A percentile compares a stretch with the other conserved stretches of the same genome.
Evolutionary conservation across 768 basidiomycete genomes (phyloP).

Genomic region (Xerocomellus chrysenteron): DNA sequence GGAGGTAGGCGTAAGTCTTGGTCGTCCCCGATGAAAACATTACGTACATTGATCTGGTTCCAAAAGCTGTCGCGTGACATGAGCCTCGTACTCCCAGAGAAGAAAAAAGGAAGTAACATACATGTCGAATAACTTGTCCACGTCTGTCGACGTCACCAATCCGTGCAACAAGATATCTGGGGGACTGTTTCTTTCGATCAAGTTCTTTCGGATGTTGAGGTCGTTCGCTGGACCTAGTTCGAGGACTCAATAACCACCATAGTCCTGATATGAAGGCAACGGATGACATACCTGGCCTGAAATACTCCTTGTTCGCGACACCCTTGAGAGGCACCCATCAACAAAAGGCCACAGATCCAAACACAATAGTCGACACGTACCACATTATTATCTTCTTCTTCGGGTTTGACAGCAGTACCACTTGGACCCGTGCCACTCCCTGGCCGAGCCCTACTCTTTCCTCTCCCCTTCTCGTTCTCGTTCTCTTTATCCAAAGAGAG

Average conservation of each 20-base stretch:
- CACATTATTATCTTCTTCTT: slow-evolving; percentile 62
- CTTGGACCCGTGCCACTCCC: slow-evolving; percentile 8
- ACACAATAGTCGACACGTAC: slow-evolving; percentile 32
- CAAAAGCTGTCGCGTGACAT: slow-evolving; percentile 54
- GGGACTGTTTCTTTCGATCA: slow-evolving; percentile 77
- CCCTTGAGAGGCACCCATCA: slow-evolving; percentile 45
- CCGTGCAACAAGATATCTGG: slow-evolving; percentile 83
- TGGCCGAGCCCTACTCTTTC: slow-evolving; percentile 37
- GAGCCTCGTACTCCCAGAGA: not conserved
- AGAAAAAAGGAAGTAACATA: slow-evolving; percentile 36
- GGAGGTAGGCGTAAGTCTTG: slow-evolving; percentile 2
- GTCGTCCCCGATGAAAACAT: not conserved
- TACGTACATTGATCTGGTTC: slow-evolving; percentile 62
- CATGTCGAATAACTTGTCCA: slow-evolving; percentile 84
- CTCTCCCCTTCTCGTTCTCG: slow-evolving; percentile 40
- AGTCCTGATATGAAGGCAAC: not conserved
- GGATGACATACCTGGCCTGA: slow-evolving; percentile 60
- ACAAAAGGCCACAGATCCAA: not conserved
- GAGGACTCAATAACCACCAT: not conserved
- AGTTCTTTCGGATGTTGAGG: slow-evolving; percentile 61
- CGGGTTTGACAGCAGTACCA: slow-evolving; percentile 29
- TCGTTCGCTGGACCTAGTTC: slow-evolving; percentile 66
- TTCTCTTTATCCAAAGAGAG: slow-evolving; percentile 60
- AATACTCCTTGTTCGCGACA: slow-evolving; percentile 77
- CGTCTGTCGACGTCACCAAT: slow-evolving; percentile 72